A percentile compares a stretch with the other conserved stretches of the same genome.
Conservation (phyloP, 305 asterid species). For the Ilex paraguariensis region DNA sequence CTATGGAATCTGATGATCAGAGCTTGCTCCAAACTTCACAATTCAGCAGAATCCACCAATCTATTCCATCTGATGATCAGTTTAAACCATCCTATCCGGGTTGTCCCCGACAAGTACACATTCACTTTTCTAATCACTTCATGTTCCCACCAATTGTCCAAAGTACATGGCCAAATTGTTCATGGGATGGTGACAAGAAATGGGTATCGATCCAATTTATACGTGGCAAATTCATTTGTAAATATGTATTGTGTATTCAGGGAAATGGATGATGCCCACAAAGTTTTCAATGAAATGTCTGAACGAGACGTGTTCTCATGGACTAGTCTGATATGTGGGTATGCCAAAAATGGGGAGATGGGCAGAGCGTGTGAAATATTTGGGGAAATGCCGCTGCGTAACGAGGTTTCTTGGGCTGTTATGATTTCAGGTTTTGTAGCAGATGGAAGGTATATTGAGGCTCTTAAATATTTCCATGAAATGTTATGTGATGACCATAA, state of each 20-base stretch:
- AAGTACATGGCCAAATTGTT: constrained; percentile 36
- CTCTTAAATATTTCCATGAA: constrained; percentile 38
- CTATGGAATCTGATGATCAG: constrained; percentile 70
- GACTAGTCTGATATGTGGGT: constrained; percentile 61
- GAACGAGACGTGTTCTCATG: constrained; percentile 59
- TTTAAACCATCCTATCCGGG: constrained; percentile 19
- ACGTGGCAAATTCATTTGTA: constrained; percentile 62
- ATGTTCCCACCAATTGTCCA: constrained; percentile 37
- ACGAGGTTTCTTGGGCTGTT: constrained; percentile 78
- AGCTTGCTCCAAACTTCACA: constrained; percentile 46
- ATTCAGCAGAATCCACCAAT: constrained; percentile 37
- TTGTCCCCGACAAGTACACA: constrained; percentile 54
- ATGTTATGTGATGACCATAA: constrained; percentile 28
- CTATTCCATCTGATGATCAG: constrained; percentile 45
- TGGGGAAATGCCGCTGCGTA: constrained; percentile 48
- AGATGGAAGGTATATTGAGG: constrained; percentile 45
- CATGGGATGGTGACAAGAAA: constrained; percentile 48
- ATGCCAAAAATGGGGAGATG: constrained; percentile 49
- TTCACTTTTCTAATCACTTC: constrained; percentile 58
- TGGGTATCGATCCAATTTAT: constrained; percentile 37
- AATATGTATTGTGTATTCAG: constrained; percentile 41
- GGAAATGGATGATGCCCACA: constrained; percentile 36
- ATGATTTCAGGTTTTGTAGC: constrained; percentile 63
- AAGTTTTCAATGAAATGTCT: constrained; percentile 59
- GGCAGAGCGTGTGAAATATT: constrained; percentile 37